Evolutionary conservation across 805 yeast genomes (phyloP).

Genomic region (Isabelozyma rhagii): DNA sequence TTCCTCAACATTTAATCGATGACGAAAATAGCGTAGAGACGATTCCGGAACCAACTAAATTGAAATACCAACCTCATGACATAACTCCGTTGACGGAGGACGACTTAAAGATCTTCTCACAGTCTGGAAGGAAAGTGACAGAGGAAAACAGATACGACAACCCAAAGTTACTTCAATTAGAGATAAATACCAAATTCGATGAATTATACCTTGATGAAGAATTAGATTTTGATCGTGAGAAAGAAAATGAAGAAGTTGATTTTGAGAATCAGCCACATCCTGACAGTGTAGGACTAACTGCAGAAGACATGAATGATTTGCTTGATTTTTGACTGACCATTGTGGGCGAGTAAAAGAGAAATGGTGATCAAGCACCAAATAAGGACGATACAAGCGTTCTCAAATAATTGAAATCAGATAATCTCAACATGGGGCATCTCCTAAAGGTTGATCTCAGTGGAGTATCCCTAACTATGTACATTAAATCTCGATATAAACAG

Average conservation of each 20-base stretch:
- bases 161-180: slow-evolving; percentile 8
- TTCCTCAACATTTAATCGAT: slow-evolving; percentile 17
- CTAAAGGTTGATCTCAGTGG: too few relatives aligned
- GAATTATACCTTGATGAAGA: slow-evolving; percentile 7
- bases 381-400: too few relatives aligned
- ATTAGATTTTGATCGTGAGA: slow-evolving; percentile 8
- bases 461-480: background rate
- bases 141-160: slow-evolving; percentile 10
- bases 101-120: slow-evolving; percentile 19
- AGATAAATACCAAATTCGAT: slow-evolving; percentile 9
- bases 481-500: background rate
- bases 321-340: slow-evolving; percentile 22
- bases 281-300: slow-evolving; percentile 27
- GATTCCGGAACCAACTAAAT: slow-evolving; percentile 38
- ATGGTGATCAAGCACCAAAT: too few relatives aligned
- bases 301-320: slow-evolving; percentile 31
- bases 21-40: slow-evolving; percentile 47
- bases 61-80: slow-evolving; percentile 44
- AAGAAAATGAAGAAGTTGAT: slow-evolving; percentile 7
- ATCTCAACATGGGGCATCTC: too few relatives aligned
- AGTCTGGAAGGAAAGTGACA: slow-evolving; percentile 17
- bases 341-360: too few relatives aligned
- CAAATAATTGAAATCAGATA: too few relatives aligned
- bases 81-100: slow-evolving; percentile 36
- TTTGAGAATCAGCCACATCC: slow-evolving; percentile 5